These are phyloP conservation scores for Mortierella sp. DNA, from an alignment of 371 early-diverging fungal genomes.

Conservation along the genomic window DNA sequence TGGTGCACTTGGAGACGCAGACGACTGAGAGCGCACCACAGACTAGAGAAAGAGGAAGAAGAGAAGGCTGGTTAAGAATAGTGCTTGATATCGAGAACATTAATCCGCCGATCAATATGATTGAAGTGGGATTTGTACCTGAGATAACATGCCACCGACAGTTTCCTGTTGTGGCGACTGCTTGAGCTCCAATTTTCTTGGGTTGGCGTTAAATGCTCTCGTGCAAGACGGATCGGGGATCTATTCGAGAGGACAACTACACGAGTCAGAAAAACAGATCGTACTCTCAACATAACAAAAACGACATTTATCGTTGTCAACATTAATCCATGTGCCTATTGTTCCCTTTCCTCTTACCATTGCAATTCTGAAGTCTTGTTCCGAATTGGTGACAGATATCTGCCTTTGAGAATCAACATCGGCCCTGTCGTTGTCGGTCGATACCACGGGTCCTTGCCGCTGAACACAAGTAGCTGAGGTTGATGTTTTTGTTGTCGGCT, in stretches of 20 bases:
- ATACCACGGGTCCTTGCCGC: not conserved
- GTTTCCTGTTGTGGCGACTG: not conserved
- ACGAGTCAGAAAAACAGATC: not conserved
- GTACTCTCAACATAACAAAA: too few relatives aligned
- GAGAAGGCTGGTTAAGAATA: not conserved
- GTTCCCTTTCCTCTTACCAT: not conserved
- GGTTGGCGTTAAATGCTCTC: not conserved
- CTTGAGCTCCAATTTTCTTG: not conserved
- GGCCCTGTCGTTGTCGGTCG: slow-evolving; percentile 20
- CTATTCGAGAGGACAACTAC: not conserved
- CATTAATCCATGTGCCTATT: not conserved
- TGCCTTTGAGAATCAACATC: slow-evolving; percentile 19
- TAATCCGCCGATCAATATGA: not conserved
- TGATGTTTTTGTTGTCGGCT: not conserved
- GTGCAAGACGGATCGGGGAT: not conserved
- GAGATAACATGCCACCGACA: not conserved
- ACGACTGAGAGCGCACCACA: not conserved
- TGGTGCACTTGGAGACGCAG: slow-evolving; percentile 9
- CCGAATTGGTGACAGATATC: not conserved
- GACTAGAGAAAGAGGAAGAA: not conserved
- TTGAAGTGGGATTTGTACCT: not conserved
- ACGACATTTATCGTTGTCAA: not conserved
- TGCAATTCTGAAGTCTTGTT: not conserved
- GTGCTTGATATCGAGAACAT: too few relatives aligned
- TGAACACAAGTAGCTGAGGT: not conserved